phyloP scores from a whole-genome alignment of 768 basidiomycete species.

The Ramaria rubella region DNA sequence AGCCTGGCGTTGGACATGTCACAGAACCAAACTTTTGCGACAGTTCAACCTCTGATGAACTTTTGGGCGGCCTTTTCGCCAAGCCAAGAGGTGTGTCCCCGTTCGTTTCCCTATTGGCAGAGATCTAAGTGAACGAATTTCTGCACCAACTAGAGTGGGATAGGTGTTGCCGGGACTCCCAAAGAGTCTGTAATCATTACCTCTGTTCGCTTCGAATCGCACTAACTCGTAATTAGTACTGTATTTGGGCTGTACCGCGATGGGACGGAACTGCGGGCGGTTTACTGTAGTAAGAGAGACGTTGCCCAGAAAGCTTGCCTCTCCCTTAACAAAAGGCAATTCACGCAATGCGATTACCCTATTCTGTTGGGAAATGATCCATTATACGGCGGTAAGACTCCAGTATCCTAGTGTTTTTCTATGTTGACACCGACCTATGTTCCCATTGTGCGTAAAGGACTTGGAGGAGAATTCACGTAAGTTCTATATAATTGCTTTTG shows the following conservation, averaged over 20 bases:
- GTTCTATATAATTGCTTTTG: conserved; percentile 17
- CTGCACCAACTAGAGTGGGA: conserved; percentile 47
- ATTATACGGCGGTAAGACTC: conserved; percentile 58
- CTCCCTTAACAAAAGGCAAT: conserved; percentile 41
- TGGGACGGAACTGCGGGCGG: conserved; percentile 68
- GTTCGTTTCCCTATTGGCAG: not conserved
- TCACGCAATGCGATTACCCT: conserved; percentile 64
- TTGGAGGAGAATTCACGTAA: conserved; percentile 75
- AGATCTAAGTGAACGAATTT: not conserved
- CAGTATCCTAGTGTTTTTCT: not conserved
- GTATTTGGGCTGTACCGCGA: conserved; percentile 70
- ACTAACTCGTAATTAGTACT: conserved; percentile 39
- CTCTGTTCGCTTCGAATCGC: not conserved
- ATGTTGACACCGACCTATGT: not conserved
- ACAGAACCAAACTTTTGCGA: conserved; percentile 67
- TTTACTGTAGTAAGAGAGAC: conserved; percentile 63
- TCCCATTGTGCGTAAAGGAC: conserved; percentile 38
- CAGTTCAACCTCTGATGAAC: conserved; percentile 68
- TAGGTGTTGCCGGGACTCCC: conserved; percentile 59
- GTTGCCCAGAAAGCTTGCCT: conserved; percentile 64
- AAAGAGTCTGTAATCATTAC: conserved; percentile 46
- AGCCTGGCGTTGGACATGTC: conserved; percentile 66
- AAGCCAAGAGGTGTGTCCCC: conserved; percentile 52
- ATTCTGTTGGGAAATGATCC: conserved; percentile 76
- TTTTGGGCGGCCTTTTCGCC: conserved; percentile 78